Conservation (phyloP, 306 rosid species). For the Cucurbita pepo region DNA sequence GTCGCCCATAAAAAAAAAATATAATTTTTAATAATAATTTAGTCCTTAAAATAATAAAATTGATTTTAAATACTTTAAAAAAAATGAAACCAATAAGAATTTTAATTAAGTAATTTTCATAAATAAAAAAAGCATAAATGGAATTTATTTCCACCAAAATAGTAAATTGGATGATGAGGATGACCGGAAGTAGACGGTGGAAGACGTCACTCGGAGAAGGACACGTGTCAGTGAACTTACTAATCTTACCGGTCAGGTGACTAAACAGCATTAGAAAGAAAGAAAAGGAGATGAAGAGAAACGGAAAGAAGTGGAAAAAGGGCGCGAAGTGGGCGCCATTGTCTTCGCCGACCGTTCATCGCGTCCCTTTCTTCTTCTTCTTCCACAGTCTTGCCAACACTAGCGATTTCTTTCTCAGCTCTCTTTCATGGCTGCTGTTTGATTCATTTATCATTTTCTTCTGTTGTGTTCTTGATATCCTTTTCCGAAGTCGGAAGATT, state of each 20-base stretch:
- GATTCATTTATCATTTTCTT: neutral
- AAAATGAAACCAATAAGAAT: too few species aligned
- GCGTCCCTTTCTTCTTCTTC: conserved; percentile 28
- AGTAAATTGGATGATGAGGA: neutral
- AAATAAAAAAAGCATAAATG: neutral
- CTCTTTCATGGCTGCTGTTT: neutral
- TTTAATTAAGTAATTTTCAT: too few species aligned
- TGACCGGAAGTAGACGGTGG: neutral
- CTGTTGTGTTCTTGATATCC: neutral
- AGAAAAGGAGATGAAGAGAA: neutral
- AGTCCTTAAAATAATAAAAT: too few species aligned
- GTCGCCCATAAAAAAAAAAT: too few species aligned
- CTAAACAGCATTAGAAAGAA: neutral
- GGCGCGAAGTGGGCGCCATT: conserved; percentile 21
- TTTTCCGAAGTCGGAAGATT: neutral
- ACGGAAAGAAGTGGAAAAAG: neutral
- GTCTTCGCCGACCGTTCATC: conserved; percentile 73
- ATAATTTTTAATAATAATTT: too few species aligned
- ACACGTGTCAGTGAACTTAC: neutral
- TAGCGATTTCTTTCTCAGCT: neutral
- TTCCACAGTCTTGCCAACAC: neutral
- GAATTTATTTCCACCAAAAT: neutral
- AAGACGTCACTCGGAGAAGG: neutral
- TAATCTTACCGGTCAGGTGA: neutral
- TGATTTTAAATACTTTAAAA: too few species aligned